These are phyloP conservation scores for Goffeauzyma gilvescens DNA, from an alignment of 768 basidiomycete species.

Conservation along the genomic window DNA sequence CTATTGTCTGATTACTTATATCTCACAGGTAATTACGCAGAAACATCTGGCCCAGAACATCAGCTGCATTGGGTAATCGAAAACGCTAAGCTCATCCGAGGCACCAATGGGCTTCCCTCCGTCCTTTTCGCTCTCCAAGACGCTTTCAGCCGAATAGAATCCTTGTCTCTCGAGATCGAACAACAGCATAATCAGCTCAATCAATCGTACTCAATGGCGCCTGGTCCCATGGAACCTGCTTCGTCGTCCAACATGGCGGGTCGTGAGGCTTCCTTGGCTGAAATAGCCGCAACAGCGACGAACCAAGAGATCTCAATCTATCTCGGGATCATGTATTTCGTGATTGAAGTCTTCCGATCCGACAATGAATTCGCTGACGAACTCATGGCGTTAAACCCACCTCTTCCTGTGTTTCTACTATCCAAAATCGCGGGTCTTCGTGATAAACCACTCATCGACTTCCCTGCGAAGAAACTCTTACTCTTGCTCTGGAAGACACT, in stretches of 20 bases:
- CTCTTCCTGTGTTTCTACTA: slow-evolving; percentile 79
- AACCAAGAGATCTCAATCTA: slow-evolving; percentile 31
- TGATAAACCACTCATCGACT: slow-evolving; percentile 84
- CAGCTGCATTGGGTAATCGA: slow-evolving; percentile 92
- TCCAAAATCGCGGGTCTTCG: slow-evolving; percentile 71
- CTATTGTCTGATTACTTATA: background rate
- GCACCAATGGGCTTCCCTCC: slow-evolving; percentile 59
- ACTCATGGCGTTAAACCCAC: slow-evolving; percentile 87
- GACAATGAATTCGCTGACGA: slow-evolving; percentile 93
- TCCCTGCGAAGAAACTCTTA: slow-evolving; percentile 94
- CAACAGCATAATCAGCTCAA: no score
- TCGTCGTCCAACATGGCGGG: no score
- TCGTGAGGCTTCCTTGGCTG: no score
- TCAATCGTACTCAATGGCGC: slow-evolving; percentile 9
- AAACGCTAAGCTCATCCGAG: slow-evolving; percentile 69
- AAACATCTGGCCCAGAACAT: slow-evolving; percentile 77
- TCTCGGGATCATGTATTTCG: slow-evolving; percentile 81
- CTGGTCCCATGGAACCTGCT: no score
- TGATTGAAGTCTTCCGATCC: slow-evolving; percentile 80
- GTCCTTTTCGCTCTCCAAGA: slow-evolving; percentile 80
- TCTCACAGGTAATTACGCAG: slow-evolving; percentile 60
- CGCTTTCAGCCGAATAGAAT: no score
- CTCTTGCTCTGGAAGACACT: slow-evolving; percentile 88
- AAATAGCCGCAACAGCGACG: no score
- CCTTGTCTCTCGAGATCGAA: no score